These are phyloP conservation scores for Pseudomassariella vexata DNA, from an alignment of 2,329 filamentous ascomycete species.

Conservation along the genomic window DNA sequence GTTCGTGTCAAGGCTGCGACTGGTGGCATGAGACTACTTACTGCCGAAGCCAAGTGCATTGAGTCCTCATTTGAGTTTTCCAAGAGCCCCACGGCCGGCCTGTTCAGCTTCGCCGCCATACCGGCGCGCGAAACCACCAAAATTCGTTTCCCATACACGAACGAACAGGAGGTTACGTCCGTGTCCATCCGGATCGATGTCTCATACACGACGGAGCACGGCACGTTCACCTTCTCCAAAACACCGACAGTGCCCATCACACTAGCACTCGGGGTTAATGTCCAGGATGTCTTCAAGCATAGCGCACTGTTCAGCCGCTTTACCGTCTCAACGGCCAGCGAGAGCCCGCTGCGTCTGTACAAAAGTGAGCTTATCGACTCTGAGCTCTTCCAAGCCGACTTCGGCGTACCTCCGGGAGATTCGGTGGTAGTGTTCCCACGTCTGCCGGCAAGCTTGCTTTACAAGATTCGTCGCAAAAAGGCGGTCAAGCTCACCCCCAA, in stretches of 20 bases:
- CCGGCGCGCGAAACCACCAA: conserved; percentile 39
- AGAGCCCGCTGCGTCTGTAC: conserved; percentile 68
- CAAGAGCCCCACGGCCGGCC: conserved; percentile 46
- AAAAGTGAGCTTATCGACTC: conserved; percentile 66
- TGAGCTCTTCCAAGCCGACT: conserved; percentile 60
- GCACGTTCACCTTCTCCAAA: conserved; percentile 58
- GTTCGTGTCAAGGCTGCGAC: conserved; percentile 59
- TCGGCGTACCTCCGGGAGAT: conserved; percentile 45
- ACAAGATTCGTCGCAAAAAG: conserved; percentile 62
- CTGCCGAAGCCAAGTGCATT: conserved; percentile 50
- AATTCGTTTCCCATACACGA: conserved; percentile 72
- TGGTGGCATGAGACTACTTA: conserved; percentile 59
- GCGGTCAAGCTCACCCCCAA: conserved; percentile 24
- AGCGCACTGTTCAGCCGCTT: conserved; percentile 80
- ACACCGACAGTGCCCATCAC: conserved; percentile 62
- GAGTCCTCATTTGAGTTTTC: conserved; percentile 35
- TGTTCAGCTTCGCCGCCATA: conserved; percentile 46
- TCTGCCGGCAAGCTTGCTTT: conserved; percentile 75
- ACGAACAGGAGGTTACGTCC: conserved; percentile 69
- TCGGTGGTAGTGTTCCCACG: conserved; percentile 67
- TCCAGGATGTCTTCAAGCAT: conserved; percentile 92
- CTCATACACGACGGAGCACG: conserved; percentile 62
- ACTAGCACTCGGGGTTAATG: conserved; percentile 86
- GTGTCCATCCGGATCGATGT: conserved; percentile 74
- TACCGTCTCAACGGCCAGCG: conserved; percentile 75